Base-by-base conservation (phyloP, 371 early-diverging fungal genomes). In the Haplosporangium sp. region DNA sequence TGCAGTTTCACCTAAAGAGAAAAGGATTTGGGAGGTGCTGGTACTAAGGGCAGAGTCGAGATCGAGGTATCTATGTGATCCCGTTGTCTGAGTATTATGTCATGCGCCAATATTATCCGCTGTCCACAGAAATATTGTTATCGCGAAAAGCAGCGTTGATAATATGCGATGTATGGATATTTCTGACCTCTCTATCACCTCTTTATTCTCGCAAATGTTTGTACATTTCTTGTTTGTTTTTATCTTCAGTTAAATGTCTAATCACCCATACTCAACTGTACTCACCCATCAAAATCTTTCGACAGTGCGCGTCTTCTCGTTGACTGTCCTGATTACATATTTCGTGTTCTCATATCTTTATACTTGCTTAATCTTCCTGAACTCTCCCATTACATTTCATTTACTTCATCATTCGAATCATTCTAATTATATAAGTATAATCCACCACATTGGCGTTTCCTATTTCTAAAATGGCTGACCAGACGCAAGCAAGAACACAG, bases 391-490 rank as follows among this genome's bases (percentile, higher is more conserved):
- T 53, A 10, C 55, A 9, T 53, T 5, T 40, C 34, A 1, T 45
- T 19, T 50, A n/a, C 37, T 17, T 67, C 50, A 15, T 27, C 42
- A 53, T 44, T 44, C 50, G n/a, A 15, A n/a, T n/a, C 50, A 50
- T 50, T 50, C 50, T 2, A 11, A 6, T 50, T n/a, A 50, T n/a
- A 4, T 50, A 50, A 50, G 15, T n/a, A 6, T n/a, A 11, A 3
- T 50, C 50, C 50, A 15, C 6, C 15, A 15, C 50, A 50, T 50
- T 50, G 3, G 7, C 50, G 6, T 5, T 50, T 4, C n/a, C 50
- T n/a, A 57, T 9, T 37, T 59, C 38, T 1, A 39, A 4, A 15
- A 74, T 74, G 69, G 40, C 65, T 1, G 37, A 27, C n/a, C 61
- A 75, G 45, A 48, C 38, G 8, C 50, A 34, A 55, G 55, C 20